Evolutionary conservation across 106 monocot genomes (phyloP), one percentile per base, ranked within the genome.

Genomic region (Dendrobium nobile): DNA sequence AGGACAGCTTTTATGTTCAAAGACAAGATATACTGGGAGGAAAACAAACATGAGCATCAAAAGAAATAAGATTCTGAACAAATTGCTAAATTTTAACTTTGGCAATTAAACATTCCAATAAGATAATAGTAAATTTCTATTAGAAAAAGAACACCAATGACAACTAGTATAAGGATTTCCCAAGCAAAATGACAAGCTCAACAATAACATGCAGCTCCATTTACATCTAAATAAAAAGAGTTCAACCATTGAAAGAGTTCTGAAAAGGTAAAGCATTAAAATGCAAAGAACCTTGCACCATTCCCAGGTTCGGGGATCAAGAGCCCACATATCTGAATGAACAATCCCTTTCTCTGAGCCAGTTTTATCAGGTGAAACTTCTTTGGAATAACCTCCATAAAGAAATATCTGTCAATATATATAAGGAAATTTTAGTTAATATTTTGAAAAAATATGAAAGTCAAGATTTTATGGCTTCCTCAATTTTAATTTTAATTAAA

Each of bases 231-330:
- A 70, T 37, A 70, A 70, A 70, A 37, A 37, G 13, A 70, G 27
- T 70, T 37, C n/a, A 31, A 27, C 70, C 70, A 70, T 37, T 37
- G 15, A 42, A 74, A 33, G 7, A 7, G 33, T 18, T 74, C 0
- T 19, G 0, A 11, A 74, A 74, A 74, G 17, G 33, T 43, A 19
- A 41, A 74, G 19, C 7, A 9, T 74, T 42, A 41, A 76, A 7
- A 76, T 8, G 55, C 17, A 13, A 75, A 31, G 3, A 68, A 93
- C 98, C 95, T 91, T 99, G 77, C 82, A 89, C 98, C 98, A 95
- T 81, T 99, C 95, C 98, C 95, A 95, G 33, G 88, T 91, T 65
- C 91, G 92, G 77, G 98, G 92, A 88, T 99, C 95, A 87, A 99
- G 95, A 33, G 89, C 84, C 98, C 98, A 99, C 88, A 95, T 86